Conservation (phyloP, 2,329 filamentous ascomycete genomes). For the Beauveria sp. region DNA sequence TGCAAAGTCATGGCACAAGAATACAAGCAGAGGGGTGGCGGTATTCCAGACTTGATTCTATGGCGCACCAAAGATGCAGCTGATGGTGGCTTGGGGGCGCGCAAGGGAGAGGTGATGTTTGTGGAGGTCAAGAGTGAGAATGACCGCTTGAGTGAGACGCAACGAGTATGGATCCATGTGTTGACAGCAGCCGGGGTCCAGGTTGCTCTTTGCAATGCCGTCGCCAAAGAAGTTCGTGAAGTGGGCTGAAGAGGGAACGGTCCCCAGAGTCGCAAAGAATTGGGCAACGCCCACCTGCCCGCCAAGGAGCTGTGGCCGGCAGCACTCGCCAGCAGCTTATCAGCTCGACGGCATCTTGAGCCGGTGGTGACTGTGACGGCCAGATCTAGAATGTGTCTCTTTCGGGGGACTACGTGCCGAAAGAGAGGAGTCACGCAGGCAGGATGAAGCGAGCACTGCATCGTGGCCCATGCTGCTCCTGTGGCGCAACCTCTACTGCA, state of each 20-base stretch:
- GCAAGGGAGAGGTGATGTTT: slow-evolving; percentile 61
- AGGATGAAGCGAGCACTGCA: neutral
- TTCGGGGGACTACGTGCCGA: neutral
- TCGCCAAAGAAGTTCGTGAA: slow-evolving; percentile 44
- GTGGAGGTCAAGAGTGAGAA: slow-evolving; percentile 77
- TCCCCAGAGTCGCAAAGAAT: neutral
- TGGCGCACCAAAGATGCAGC: slow-evolving; percentile 50
- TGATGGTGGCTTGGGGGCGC: slow-evolving; percentile 16
- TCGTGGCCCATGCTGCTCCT: neutral
- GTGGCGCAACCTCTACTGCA: neutral
- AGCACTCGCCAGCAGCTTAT: neutral
- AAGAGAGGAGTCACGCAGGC: neutral
- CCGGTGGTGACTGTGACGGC: neutral
- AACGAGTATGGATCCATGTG: slow-evolving; percentile 94
- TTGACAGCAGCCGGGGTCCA: slow-evolving; percentile 74
- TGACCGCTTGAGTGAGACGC: slow-evolving; percentile 90
- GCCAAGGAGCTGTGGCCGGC: neutral
- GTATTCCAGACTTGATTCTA: slow-evolving; percentile 86
- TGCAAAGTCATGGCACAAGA: slow-evolving; percentile 96
- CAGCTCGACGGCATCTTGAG: neutral
- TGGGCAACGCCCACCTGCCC: neutral
- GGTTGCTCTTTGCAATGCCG: slow-evolving; percentile 70
- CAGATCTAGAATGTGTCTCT: neutral
- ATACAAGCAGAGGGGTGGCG: slow-evolving; percentile 77
- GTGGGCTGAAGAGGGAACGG: slow-evolving; percentile 23